Base-by-base conservation (phyloP, 2,329 filamentous ascomycete species). In the Sphaceloma murrayae region DNA sequence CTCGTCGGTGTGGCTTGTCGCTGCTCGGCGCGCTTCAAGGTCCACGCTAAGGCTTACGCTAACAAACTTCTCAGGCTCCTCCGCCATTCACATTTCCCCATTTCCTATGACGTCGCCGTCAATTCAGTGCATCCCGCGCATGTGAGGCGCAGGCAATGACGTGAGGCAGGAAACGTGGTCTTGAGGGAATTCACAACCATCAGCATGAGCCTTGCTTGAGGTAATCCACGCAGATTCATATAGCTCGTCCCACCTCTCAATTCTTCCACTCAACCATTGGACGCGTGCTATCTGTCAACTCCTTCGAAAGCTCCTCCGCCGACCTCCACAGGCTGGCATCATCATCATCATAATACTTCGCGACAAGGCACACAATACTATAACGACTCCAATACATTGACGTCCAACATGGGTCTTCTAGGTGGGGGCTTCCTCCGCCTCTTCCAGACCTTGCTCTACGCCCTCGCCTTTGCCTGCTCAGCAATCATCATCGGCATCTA, bases 401-500 rank as follows among this genome's bases (percentile, higher is more conserved):
- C n/a, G n/a, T 34, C 3, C 46, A 34, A 10, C 26, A 62, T 62
- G 60, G 59, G 56, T 49, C 49, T 62, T 51, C 43, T 62, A 54
- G 61, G 61, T 48, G 76, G 78, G 51, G 62, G 79, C 49, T 69
- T 76, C 54, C 75, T 94, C 54, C 85, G 85, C 56, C 64, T 74
- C 43, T 64, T 58, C 27, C 47, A 85, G 57, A 82, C 81, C 60
- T 71, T 80, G 60, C 67, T 93, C 56, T 84, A 89, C 53, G 65
- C 73, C 52, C 65, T 94, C 46, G 77, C 85, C 56, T 82, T 94
- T 62, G 70, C 75, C 58, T 84, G 78, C 61, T 72, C 81, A 6
- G 77, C 73, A 48, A 72, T 94, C 52, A 74, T 89, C 49, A 74
- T 95, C 49, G 60, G 58, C 40, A 56, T 61, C 56, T 88, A 82